Percentiles rank a stretch among this genome's conserved stretches.
Conservation (phyloP, 768 basidiomycete species). For the Albatrellus ellisii region DNA sequence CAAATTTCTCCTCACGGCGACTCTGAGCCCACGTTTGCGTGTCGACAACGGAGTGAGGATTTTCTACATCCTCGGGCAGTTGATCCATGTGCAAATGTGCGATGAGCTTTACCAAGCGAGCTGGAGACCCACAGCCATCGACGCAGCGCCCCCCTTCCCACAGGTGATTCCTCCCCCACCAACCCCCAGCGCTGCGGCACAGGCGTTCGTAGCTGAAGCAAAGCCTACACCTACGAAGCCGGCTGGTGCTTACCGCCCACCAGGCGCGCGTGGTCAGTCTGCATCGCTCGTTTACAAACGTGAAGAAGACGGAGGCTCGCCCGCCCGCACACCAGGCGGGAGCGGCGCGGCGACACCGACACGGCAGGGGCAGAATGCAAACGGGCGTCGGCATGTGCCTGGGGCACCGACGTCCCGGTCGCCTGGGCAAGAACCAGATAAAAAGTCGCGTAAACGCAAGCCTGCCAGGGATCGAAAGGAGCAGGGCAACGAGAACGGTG, state of each 20-base stretch:
- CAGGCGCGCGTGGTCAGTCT: constrained; percentile 80
- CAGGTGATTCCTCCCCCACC: constrained; percentile 56
- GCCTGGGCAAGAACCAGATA: constrained; percentile 27
- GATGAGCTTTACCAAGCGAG: constrained; percentile 87
- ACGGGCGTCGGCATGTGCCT: constrained; percentile 51
- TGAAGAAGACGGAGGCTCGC: constrained; percentile 76
- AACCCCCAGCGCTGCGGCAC: constrained; percentile 44
- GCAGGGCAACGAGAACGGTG: constrained; percentile 19
- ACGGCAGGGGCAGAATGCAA: constrained; percentile 35
- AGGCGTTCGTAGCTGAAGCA: constrained; percentile 30
- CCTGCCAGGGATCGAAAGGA: constrained; percentile 28
- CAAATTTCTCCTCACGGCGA: constrained; percentile 85
- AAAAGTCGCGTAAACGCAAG: constrained; percentile 49
- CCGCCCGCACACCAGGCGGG: constrained; percentile 18
- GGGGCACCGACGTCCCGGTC: constrained; percentile 46
- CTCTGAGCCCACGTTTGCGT: constrained; percentile 85
- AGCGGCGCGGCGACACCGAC: constrained; percentile 52
- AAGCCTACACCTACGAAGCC: constrained; percentile 51
- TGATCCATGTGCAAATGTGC: constrained; percentile 70
- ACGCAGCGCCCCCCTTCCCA: constrained; percentile 55
- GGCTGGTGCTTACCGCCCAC: constrained; percentile 85
- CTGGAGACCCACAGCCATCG: constrained; percentile 69
- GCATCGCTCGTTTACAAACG: constrained; percentile 85
- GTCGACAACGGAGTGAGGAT: constrained; percentile 98
- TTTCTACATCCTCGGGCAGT: constrained; percentile 82